These are phyloP conservation scores for Amanita pallidorosea DNA, from an alignment of 768 basidiomycete genomes.

Conservation along the genomic window DNA sequence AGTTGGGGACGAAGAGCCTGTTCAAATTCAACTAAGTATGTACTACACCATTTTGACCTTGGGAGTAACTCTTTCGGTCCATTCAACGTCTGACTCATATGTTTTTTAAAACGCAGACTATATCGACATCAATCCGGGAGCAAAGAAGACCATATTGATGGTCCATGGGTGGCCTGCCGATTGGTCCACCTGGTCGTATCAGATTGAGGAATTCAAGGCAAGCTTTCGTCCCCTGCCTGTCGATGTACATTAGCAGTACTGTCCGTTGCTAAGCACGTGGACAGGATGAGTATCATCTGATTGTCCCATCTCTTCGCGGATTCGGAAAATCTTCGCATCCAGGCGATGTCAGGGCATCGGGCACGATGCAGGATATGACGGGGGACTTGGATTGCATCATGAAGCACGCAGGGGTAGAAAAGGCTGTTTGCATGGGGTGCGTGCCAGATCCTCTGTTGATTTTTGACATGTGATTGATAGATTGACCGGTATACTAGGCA, in stretches of 20 bases:
- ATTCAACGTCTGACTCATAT: too few relatives aligned
- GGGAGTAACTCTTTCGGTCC: too few relatives aligned
- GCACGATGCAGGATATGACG: constrained; percentile 48
- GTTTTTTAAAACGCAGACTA: constrained; percentile 31
- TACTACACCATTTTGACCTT: neutral
- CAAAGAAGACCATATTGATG: constrained; percentile 45
- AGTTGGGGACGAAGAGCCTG: neutral
- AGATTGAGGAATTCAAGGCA: constrained; percentile 59
- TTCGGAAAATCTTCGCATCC: constrained; percentile 63
- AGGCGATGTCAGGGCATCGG: constrained; percentile 47
- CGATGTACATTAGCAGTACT: neutral
- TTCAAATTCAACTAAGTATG: neutral
- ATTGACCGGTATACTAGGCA: constrained; percentile 29
- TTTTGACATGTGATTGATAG: neutral
- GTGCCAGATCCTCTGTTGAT: constrained; percentile 5
- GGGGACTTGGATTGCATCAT: constrained; percentile 57
- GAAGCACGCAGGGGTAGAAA: constrained; percentile 32
- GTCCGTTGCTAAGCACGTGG: neutral
- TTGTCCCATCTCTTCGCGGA: constrained; percentile 57
- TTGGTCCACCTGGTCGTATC: constrained; percentile 67
- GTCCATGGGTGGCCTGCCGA: constrained; percentile 75
- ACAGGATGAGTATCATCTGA: constrained; percentile 49
- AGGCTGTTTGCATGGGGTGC: constrained; percentile 56
- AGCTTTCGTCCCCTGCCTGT: neutral
- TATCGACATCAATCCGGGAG: constrained; percentile 47